Evolutionary conservation across 331 rosid genomes (phyloP).

Genomic region (Arachis monticola): DNA sequence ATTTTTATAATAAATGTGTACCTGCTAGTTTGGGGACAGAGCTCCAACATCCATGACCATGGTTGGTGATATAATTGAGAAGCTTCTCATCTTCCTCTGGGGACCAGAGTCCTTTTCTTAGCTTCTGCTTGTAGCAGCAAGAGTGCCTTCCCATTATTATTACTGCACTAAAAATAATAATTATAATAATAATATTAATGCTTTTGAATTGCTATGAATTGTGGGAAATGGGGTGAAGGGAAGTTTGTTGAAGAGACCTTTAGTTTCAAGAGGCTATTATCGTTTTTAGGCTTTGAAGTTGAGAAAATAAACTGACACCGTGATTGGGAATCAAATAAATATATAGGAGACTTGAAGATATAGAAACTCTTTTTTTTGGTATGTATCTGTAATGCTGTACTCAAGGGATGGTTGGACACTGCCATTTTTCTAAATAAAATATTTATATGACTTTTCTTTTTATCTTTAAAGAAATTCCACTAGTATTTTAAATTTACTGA

Average conservation of each 20-base stretch:
- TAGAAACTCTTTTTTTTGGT: slow-evolving; percentile 37
- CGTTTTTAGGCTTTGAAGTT: slow-evolving; percentile 32
- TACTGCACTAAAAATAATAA: too few relatives aligned
- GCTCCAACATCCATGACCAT: slow-evolving; percentile 99
- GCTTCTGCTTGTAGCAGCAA: slow-evolving; percentile 93
- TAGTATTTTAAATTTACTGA: too few relatives aligned
- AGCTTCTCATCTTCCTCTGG: slow-evolving; percentile 99
- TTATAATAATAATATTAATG: too few relatives aligned
- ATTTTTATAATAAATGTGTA: slow-evolving; percentile 9
- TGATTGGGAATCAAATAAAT: slow-evolving; percentile 81
- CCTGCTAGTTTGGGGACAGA: slow-evolving; percentile 96
- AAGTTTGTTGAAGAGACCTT: slow-evolving; percentile 13
- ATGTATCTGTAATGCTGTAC: too few relatives aligned
- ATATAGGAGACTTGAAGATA: slow-evolving; percentile 52
- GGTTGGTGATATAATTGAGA: slow-evolving; percentile 74
- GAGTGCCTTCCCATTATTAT: slow-evolving; percentile 88
- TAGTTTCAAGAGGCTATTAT: slow-evolving; percentile 13
- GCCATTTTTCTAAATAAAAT: neutral
- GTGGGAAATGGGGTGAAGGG: slow-evolving; percentile 34
- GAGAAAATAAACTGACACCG: slow-evolving; percentile 72
- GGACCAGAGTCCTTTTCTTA: slow-evolving; percentile 95
- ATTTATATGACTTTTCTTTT: slow-evolving; percentile 41
- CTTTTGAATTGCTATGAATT: neutral
- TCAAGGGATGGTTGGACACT: slow-evolving; percentile 48
- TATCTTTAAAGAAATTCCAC: too few relatives aligned